Evolutionary conservation across 139 green algal species (phyloP).

Genomic region (Chlorokybus atmophyticus): DNA sequence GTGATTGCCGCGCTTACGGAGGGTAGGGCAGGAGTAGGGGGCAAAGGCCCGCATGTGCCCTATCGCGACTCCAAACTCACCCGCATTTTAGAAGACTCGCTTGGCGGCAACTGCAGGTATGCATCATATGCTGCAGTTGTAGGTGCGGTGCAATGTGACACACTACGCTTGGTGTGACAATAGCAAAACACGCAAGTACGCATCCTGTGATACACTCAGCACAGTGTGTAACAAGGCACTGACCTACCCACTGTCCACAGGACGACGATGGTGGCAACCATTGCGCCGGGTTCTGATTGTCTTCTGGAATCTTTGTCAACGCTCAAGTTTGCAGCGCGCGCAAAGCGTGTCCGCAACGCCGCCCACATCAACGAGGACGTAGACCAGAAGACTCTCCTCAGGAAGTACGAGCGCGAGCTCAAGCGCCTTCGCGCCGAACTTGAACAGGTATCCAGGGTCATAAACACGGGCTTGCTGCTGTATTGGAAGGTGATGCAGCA

Average conservation of each 20-base stretch:
- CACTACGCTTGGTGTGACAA: background rate
- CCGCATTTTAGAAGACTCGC: slow-evolving; percentile 18
- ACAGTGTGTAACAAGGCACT: too few relatives aligned
- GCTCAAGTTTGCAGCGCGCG: slow-evolving; percentile 87
- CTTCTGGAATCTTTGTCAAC: background rate
- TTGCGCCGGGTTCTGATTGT: background rate
- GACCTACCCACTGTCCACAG: too few relatives aligned
- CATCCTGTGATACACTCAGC: too few relatives aligned
- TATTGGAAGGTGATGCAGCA: too few relatives aligned
- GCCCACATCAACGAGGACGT: slow-evolving; percentile 86
- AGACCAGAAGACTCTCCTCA: slow-evolving; percentile 82
- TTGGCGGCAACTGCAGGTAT: slow-evolving; percentile 7
- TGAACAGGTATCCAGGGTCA: too few relatives aligned
- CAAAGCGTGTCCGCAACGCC: slow-evolving; percentile 87
- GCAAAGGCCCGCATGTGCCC: slow-evolving; percentile 72
- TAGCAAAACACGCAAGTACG: too few relatives aligned
- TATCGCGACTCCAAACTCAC: slow-evolving; percentile 91
- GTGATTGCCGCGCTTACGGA: slow-evolving; percentile 90
- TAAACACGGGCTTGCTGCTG: too few relatives aligned
- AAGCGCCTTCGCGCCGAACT: slow-evolving; percentile 70
- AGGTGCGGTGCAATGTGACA: background rate
- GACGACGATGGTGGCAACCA: background rate
- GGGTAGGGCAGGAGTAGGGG: slow-evolving; percentile 18
- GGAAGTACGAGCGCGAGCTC: slow-evolving; percentile 89
- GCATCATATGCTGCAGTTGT: too few relatives aligned